Evolutionary conservation across 768 basidiomycete species (phyloP).

Genomic region (Cytidiella melzeri): DNA sequence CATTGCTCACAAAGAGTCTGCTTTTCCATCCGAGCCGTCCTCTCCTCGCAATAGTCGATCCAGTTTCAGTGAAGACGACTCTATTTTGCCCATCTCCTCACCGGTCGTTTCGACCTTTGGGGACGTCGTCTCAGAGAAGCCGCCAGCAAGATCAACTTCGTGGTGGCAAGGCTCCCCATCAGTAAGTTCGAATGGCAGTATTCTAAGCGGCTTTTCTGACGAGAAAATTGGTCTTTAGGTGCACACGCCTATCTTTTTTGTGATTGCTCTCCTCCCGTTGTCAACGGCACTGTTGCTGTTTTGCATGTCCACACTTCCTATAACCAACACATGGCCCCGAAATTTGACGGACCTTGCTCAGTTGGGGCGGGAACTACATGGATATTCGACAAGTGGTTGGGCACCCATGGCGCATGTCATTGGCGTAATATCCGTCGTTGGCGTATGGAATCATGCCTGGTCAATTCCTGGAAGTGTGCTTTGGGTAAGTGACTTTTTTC

Average conservation of each 20-base stretch:
- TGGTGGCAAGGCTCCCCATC: conserved; percentile 33
- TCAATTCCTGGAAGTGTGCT: conserved; percentile 92
- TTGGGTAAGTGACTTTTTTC: conserved; percentile 49
- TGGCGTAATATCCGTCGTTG: conserved; percentile 74
- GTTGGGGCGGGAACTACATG: conserved; percentile 69
- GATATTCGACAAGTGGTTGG: conserved; percentile 67
- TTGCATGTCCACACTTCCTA: conserved; percentile 51
- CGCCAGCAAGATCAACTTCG: conserved; percentile 27
- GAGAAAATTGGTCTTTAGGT: conserved; percentile 31
- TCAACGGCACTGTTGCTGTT: conserved; percentile 49
- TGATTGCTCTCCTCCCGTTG: conserved; percentile 62
- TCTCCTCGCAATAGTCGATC: conserved; percentile 34
- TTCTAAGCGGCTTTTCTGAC: not conserved
- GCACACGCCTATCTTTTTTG: conserved; percentile 62
- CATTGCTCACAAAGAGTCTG: conserved; percentile 34
- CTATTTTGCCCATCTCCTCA: conserved; percentile 50
- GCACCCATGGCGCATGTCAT: conserved; percentile 70
- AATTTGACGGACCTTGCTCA: conserved; percentile 71
- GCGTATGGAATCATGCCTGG: conserved; percentile 97
- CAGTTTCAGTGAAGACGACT: conserved; percentile 35
- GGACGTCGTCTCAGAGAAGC: conserved; percentile 37
- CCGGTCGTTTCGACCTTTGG: conserved; percentile 40
- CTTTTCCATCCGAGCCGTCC: conserved; percentile 37
- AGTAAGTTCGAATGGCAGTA: conserved; percentile 23
- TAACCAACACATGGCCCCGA: conserved; percentile 70